A percentile compares a stretch with the other conserved stretches of the same genome.
Conservation (phyloP, 148 eudicot genomes). For the Cornus florida region DNA sequence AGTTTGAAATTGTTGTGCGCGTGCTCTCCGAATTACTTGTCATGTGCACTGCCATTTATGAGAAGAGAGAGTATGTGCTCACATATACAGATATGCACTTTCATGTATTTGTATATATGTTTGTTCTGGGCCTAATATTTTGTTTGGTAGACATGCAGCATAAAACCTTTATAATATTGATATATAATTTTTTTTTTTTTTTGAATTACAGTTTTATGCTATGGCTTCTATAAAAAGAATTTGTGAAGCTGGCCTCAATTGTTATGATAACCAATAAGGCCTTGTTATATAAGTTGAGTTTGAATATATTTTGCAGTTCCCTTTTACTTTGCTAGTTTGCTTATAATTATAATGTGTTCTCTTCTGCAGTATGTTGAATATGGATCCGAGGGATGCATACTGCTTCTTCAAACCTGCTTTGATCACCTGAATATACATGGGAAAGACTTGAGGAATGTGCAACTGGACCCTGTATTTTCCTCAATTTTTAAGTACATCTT, state of each 20-base stretch:
- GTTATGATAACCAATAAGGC: too few species aligned
- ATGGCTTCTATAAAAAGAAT: too few species aligned
- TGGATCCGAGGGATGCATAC: constrained; percentile 69
- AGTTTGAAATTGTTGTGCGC: too few species aligned
- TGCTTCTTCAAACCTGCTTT: constrained; percentile 66
- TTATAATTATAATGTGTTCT: background rate
- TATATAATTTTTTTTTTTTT: too few species aligned
- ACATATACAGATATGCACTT: too few species aligned
- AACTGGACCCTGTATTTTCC: constrained; percentile 51
- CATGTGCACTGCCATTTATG: too few species aligned
- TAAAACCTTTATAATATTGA: background rate
- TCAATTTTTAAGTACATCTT: constrained; percentile 63
- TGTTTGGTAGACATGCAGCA: background rate
- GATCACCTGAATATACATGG: constrained; percentile 56
- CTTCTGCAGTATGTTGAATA: constrained; percentile 45
- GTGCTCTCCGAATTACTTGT: too few species aligned
- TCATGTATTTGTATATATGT: too few species aligned
- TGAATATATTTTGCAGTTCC: background rate
- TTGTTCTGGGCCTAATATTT: too few species aligned
- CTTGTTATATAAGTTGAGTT: background rate
- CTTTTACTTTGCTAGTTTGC: background rate
- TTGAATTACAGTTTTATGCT: too few species aligned
- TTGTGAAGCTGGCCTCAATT: background rate
- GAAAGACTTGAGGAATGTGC: constrained; percentile 52
- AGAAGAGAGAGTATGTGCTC: too few species aligned